These are phyloP conservation scores for Turnera subulata DNA, from an alignment of 345 rosid species.

Conservation along the genomic window DNA sequence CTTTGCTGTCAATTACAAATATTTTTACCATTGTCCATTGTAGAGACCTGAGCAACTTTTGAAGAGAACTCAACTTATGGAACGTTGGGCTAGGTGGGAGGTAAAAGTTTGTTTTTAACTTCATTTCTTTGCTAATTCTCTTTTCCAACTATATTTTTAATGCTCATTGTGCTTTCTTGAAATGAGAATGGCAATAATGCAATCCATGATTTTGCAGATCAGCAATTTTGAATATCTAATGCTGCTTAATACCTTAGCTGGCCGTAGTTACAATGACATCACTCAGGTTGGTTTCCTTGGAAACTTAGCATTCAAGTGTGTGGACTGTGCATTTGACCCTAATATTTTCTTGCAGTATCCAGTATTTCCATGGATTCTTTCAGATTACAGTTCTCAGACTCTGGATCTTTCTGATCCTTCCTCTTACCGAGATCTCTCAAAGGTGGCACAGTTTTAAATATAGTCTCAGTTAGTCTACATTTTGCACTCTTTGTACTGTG, in stretches of 20 bases:
- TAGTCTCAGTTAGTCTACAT: constrained; percentile 17
- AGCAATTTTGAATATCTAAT: constrained; percentile 97
- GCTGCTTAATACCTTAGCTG: constrained; percentile 96
- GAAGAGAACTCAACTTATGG: constrained; percentile 92
- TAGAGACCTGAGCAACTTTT: constrained; percentile 97
- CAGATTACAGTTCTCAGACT: constrained; percentile 70
- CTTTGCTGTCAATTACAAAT: not conserved
- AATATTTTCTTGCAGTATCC: constrained; percentile 73
- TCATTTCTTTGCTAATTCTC: constrained; percentile 8
- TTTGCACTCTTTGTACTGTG: constrained; percentile 15
- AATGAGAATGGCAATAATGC: constrained; percentile 13
- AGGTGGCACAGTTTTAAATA: constrained; percentile 49
- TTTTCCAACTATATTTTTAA: not conserved
- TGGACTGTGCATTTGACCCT: constrained; percentile 6
- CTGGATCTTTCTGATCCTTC: constrained; percentile 83
- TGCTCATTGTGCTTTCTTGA: not conserved
- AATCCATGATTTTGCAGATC: constrained; percentile 56
- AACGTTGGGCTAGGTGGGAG: constrained; percentile 99
- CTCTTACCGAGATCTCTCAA: constrained; percentile 89
- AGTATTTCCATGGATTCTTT: constrained; percentile 96
- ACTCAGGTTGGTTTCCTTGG: constrained; percentile 62
- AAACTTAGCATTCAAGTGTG: not conserved
- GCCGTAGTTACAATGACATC: constrained; percentile 97
- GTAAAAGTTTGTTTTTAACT: constrained; percentile 37
- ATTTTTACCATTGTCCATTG: constrained; percentile 19